Conservation (phyloP, 805 yeast genomes). For the Wickerhamiella domercqiae region DNA sequence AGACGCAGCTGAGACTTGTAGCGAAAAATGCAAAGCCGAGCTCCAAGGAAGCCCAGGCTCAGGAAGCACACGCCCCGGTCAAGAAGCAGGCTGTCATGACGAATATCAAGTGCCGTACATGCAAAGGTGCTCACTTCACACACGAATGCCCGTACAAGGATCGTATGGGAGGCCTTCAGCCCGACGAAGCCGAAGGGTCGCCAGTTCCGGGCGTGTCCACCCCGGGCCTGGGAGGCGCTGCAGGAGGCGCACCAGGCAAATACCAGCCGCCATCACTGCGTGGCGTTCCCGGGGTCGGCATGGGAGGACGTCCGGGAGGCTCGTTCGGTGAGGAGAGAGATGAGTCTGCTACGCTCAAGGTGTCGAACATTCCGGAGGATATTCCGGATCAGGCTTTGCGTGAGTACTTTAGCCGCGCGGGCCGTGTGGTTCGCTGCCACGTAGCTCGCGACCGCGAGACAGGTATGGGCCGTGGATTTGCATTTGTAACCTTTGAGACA, state of each 20-base stretch:
- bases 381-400: slow-evolving; percentile 73
- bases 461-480: slow-evolving; percentile 88
- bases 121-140: slow-evolving; percentile 91
- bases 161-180: slow-evolving; percentile 45
- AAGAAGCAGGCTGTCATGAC: slow-evolving; percentile 32
- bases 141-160: slow-evolving; percentile 92
- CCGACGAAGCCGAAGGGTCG: slow-evolving; percentile 24
- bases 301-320: slow-evolving; percentile 27
- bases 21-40: slow-evolving; percentile 9
- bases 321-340: slow-evolving; percentile 41
- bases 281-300: slow-evolving; percentile 27
- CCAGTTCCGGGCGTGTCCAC: slow-evolving; percentile 21
- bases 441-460: slow-evolving; percentile 85
- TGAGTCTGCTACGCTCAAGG: slow-evolving; percentile 75
- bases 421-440: slow-evolving; percentile 62
- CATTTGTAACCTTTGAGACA: slow-evolving; percentile 67
- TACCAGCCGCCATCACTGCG: slow-evolving; percentile 55
- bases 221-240: slow-evolving; percentile 15
- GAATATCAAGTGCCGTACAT: slow-evolving; percentile 57
- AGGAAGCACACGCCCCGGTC: slow-evolving; percentile 28
- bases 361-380: slow-evolving; percentile 76
- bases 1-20: slow-evolving; percentile 8
- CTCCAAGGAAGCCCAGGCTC: slow-evolving; percentile 33
- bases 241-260: slow-evolving; percentile 22
- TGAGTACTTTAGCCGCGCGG: slow-evolving; percentile 50